phyloP scores from a whole-genome alignment of 139 green algal species.

The Microglena sp. region DNA sequence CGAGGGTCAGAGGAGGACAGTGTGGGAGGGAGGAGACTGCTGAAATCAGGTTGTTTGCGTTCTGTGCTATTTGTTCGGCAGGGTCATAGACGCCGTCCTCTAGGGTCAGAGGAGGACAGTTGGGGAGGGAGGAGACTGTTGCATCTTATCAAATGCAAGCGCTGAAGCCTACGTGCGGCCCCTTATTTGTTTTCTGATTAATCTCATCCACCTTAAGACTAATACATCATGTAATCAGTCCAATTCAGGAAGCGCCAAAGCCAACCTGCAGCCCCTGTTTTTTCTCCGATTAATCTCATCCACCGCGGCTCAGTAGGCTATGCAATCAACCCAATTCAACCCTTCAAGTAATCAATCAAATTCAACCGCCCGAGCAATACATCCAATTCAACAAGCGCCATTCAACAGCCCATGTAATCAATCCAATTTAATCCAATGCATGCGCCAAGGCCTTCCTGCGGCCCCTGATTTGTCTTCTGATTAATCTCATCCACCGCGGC shows the following conservation, averaged over 20 bases:
- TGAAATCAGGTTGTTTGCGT: no score
- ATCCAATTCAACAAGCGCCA: no score
- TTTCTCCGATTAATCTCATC: slow-evolving; percentile 85
- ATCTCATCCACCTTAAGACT: no score
- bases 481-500: slow-evolving; percentile 88
- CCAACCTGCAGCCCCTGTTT: slow-evolving; percentile 12
- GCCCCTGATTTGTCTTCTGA: slow-evolving; percentile 37
- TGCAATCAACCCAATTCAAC: no score
- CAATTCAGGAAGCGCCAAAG: background rate
- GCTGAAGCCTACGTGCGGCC: slow-evolving; percentile 4
- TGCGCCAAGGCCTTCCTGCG: slow-evolving; percentile 5
- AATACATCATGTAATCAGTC: no score
- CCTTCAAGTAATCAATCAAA: no score
- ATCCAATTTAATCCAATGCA: no score
- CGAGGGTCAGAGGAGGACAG: background rate
- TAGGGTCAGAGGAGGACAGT: background rate
- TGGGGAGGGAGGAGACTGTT: no score
- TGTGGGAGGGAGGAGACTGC: background rate
- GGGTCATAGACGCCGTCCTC: no score
- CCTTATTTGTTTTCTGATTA: slow-evolving; percentile 58
- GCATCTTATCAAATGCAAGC: background rate
- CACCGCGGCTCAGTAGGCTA: slow-evolving; percentile 81
- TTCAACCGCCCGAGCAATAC: no score
- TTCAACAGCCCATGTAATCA: no score
- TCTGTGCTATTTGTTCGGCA: background rate